phyloP scores from a whole-genome alignment of 2,329 filamentous ascomycete genomes.

The Dothistroma pini region DNA sequence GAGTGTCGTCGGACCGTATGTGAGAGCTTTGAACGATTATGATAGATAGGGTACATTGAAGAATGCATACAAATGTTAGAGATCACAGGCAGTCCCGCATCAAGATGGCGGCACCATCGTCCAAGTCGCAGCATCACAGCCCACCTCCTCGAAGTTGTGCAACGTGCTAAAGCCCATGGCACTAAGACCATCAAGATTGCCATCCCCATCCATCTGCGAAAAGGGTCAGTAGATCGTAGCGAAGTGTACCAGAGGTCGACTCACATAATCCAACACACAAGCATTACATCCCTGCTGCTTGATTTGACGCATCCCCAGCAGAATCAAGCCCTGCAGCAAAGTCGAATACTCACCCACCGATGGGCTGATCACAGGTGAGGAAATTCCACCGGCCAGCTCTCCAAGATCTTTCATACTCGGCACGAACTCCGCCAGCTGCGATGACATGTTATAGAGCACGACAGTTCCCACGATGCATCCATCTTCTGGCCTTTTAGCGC shows the following conservation, averaged over 20 bases:
- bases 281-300: constrained; percentile 71
- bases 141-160: constrained; percentile 79
- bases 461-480: constrained; percentile 72
- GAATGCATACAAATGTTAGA: background rate
- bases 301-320: constrained; percentile 78
- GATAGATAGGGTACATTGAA: background rate
- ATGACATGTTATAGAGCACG: constrained; percentile 70
- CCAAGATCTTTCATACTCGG: constrained; percentile 61
- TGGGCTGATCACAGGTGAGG: constrained; percentile 72
- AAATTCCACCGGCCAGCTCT: constrained; percentile 67
- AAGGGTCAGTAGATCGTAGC: constrained; percentile 25
- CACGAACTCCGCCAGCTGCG: constrained; percentile 64
- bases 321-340: constrained; percentile 71
- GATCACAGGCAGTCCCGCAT: background rate
- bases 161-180: constrained; percentile 77
- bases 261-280: constrained; percentile 76
- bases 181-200: constrained; percentile 67
- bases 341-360: constrained; percentile 65
- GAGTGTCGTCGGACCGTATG: background rate
- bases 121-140: constrained; percentile 62
- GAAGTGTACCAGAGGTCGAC: constrained; percentile 33
- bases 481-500: constrained; percentile 68
- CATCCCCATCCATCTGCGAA: constrained; percentile 64
- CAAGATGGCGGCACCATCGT: constrained; percentile 35
- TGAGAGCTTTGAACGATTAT: background rate